phyloP scores from a whole-genome alignment of 129 eudicot genomes.

The Escallonia rubra region DNA sequence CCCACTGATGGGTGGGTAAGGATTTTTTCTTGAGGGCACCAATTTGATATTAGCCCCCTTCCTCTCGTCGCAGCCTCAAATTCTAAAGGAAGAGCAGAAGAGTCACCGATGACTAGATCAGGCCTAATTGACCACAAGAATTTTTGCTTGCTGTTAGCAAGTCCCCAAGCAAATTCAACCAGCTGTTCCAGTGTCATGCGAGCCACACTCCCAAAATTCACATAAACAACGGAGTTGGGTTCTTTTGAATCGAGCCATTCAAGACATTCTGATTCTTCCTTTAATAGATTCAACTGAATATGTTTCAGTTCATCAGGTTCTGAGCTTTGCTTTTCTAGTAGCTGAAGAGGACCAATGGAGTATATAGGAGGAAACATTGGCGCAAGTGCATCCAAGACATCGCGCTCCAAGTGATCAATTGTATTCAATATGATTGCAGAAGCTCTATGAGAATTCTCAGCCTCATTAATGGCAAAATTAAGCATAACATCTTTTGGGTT shows the following conservation, averaged over 20 bases:
- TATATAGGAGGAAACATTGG: not conserved
- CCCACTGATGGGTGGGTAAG: not conserved
- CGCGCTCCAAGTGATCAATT: not conserved
- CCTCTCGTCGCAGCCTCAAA: not conserved
- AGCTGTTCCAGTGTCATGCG: not conserved
- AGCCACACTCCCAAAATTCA: constrained; percentile 37
- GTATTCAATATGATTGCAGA: not conserved
- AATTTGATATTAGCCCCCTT: not conserved
- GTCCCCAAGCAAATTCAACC: constrained; percentile 6
- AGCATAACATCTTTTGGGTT: not conserved
- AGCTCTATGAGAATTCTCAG: not conserved
- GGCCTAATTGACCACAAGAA: constrained; percentile 6
- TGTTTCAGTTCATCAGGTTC: not conserved
- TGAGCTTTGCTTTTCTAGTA: not conserved
- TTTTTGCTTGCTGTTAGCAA: not conserved
- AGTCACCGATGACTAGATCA: not conserved
- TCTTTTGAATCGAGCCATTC: constrained; percentile 11
- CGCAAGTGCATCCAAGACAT: not conserved
- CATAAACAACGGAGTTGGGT: constrained; percentile 32
- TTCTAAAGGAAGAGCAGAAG: not conserved
- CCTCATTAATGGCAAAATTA: not conserved
- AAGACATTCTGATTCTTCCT: not conserved
- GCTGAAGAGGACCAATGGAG: constrained; percentile 11
- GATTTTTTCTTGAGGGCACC: not conserved
- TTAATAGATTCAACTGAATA: not conserved